Evolutionary conservation across 495 filamentous ascomycete genomes (phyloP).

Genomic region (Penicillium paxilli): DNA sequence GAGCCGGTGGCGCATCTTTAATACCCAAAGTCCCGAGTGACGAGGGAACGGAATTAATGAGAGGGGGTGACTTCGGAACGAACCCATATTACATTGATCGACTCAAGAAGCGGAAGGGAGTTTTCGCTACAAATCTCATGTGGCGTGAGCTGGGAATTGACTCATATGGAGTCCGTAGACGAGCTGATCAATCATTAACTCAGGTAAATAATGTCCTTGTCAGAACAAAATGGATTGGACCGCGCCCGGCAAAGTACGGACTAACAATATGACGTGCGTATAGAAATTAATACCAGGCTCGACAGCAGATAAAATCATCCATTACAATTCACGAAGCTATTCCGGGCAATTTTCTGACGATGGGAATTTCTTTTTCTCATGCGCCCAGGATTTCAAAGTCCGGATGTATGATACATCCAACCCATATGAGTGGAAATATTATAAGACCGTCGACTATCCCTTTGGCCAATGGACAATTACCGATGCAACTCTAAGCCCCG

Average conservation of each 20-base stretch:
- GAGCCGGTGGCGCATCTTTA: conserved; percentile 36
- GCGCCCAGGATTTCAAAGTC: conserved; percentile 87
- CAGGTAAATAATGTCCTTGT: conserved; percentile 47
- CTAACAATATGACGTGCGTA: conserved; percentile 8
- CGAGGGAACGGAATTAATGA: conserved; percentile 73
- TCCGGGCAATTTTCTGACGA: conserved; percentile 96
- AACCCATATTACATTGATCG: conserved; percentile 53
- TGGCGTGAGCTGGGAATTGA: conserved; percentile 76
- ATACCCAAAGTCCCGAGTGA: conserved; percentile 80
- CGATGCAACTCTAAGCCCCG: conserved; percentile 87
- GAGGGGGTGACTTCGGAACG: conserved; percentile 72
- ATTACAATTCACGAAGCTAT: conserved; percentile 82
- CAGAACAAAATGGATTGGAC: neutral
- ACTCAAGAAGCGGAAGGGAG: conserved; percentile 56
- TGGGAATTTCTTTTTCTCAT: conserved; percentile 97
- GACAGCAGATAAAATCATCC: conserved; percentile 81
- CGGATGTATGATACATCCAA: conserved; percentile 98
- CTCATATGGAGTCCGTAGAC: conserved; percentile 48
- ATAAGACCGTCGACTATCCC: conserved; percentile 86
- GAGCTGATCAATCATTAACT: conserved; percentile 61
- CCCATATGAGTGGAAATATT: conserved; percentile 92
- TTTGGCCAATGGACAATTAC: conserved; percentile 94
- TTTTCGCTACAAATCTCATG: conserved; percentile 65
- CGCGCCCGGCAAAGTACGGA: conserved; percentile 24
- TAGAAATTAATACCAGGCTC: conserved; percentile 62